Evolutionary conservation across 179 eudicot genomes (phyloP), one percentile per base, ranked within the genome.

Genomic region (Camellia oleifera): DNA sequence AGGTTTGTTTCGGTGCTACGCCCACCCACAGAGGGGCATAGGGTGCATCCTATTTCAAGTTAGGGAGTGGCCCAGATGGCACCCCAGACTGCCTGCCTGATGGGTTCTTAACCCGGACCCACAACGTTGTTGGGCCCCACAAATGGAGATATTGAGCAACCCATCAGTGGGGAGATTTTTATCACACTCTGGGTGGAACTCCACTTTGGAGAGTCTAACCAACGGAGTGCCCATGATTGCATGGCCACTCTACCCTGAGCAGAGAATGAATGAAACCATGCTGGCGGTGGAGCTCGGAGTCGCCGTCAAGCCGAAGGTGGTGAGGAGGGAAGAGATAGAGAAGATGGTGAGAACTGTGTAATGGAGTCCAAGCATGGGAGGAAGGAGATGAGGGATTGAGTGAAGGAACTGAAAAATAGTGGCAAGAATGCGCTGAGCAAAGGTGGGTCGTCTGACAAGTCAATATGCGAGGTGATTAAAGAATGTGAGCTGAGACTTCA

Each of bases 261-360:
- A 88, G 56, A 67, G 77, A 20, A 84, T 87, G 90, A 89, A 87
- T 4, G 86, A 90, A 0, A 77, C 89, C 0, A 48, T 84, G 82
- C 56, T 89, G 20, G 65, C 32, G 2, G 84, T 83, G 64, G 82
- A 82, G 3, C 26, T 81, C 0, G 79, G 77, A 40, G 84, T 85
- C 53, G 88, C 89, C 8, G 42, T 86, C 13, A 72, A 86, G 70
- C 81, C 86, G 23, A 32, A 12, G 52, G 77, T 76, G 61, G 40
- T 32, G 40, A 32, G 40, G 40, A 32, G 40, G 40, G 40, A 32
- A 32, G 40, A 32, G 40, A 32, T 32, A 32, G 40, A 32, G 40
- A 0, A 32, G 40, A 32, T 32, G 40, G 40, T 32, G 40, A 32
- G 40, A 32, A 32, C 66, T 81, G 68, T 2, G 57, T 79, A 7